Evolutionary conservation across 2,329 filamentous ascomycete species (phyloP), one percentile per base, ranked within the genome.

Genomic region (Cytospora piceae): DNA sequence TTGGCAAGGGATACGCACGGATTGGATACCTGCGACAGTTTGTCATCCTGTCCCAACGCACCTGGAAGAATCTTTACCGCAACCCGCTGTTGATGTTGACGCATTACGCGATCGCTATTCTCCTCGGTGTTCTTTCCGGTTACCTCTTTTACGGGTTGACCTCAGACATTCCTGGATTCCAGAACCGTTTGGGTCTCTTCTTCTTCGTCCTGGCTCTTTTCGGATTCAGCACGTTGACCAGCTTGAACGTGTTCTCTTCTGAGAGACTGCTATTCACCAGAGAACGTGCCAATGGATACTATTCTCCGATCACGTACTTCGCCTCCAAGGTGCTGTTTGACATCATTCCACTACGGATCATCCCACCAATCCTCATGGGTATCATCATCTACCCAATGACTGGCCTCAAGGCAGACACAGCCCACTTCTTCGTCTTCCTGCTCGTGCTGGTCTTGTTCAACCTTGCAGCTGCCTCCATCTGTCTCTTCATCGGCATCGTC

Each of bases 71-170:
- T 74, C 84, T 99, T 8, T 98, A 99, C 81, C 89, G 95, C 65
- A 97, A 99, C 76, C 95, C 95, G 1, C 94, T 98, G 86, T 82
- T 99, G 67, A 99, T 99, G 95, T 85, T 99, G 65, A 97, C 94
- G 0, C 95, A 99, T 78, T 99, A 98, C 75, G 95, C 95, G 46
- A 98, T 97, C 71, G 93, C 95, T 9, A 98, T 99, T 67, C 80
- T 98, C 0, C 85, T 99, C 7, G 95, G 94, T 1, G 94, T 98
- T 6, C 90, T 99, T 65, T 94, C 94, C 2, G 95, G 95, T 4
- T 98, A 92, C 77, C 85, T 99, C 15, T 99, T 98, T 81, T 99
- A 98, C 72, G 95, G 94, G 2, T 83, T 99, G 57, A 97, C 94
- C 0, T 93, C 97, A 73, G 94, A 99, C 73, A 96, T 99, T 71